phyloP scores from a whole-genome alignment of 1,139 yeast genomes.

The Nakaseomyces sp. region DNA sequence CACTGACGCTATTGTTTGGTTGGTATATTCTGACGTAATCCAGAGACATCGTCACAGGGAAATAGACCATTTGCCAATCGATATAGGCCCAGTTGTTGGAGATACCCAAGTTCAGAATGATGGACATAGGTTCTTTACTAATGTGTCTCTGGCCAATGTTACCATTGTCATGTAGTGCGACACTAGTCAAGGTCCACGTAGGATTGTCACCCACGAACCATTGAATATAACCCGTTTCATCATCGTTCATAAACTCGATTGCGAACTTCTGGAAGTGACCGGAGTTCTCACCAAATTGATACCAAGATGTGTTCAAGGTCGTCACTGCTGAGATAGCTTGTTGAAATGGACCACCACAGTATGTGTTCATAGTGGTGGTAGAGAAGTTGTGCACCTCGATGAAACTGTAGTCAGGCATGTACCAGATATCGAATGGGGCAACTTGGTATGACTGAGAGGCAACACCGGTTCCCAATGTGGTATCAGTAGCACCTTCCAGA shows the following conservation, averaged over 20 bases:
- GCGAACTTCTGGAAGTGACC: constrained; percentile 60
- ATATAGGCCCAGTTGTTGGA: constrained; percentile 77
- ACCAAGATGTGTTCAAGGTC: constrained; percentile 65
- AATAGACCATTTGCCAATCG: constrained; percentile 58
- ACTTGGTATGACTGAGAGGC: constrained; percentile 75
- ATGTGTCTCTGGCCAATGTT: constrained; percentile 66
- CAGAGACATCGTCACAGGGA: constrained; percentile 57
- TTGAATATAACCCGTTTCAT: constrained; percentile 55
- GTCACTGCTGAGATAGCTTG: constrained; percentile 74
- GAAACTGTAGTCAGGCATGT: constrained; percentile 67
- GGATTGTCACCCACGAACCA: constrained; percentile 75
- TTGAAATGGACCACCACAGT: constrained; percentile 77
- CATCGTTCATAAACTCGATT: constrained; percentile 64
- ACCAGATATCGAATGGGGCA: constrained; percentile 84
- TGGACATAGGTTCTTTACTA: constrained; percentile 77
- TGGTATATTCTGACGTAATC: constrained; percentile 77
- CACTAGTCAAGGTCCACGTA: constrained; percentile 50
- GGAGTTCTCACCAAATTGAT: constrained; percentile 44
- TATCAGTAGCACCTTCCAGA: constrained; percentile 60
- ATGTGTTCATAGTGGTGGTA: constrained; percentile 61
- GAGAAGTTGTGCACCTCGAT: constrained; percentile 52
- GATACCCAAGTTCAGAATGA: constrained; percentile 66
- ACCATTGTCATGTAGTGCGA: constrained; percentile 70
- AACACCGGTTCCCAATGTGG: constrained; percentile 44
- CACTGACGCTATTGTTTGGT: constrained; percentile 41